Percentiles rank a stretch among this genome's conserved stretches.
Conservation (phyloP, 257 asterid genomes). For the Nicotiana otophora region DNA sequence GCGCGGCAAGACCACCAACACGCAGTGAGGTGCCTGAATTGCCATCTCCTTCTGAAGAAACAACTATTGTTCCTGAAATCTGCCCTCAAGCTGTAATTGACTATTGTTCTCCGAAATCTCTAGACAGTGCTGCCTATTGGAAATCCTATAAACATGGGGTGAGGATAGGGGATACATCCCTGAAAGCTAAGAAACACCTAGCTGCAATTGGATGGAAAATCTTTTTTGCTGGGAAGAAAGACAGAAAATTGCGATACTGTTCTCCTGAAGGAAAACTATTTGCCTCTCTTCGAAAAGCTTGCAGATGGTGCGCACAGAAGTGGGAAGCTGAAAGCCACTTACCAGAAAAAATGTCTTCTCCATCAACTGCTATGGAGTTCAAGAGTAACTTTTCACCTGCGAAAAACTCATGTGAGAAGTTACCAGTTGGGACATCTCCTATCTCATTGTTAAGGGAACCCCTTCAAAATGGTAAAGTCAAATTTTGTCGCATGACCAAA, state of each 20-base stretch:
- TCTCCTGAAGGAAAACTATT: slow-evolving; percentile 47
- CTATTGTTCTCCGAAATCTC: slow-evolving; percentile 16
- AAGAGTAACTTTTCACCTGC: slow-evolving; percentile 1
- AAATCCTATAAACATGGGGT: not conserved
- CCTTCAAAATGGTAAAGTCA: slow-evolving; percentile 23
- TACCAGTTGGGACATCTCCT: not conserved
- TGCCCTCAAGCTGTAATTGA: slow-evolving; percentile 58
- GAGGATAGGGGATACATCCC: not conserved
- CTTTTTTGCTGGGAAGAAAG: slow-evolving; percentile 2
- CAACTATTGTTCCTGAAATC: slow-evolving; percentile 30
- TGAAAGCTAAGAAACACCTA: slow-evolving; percentile 57
- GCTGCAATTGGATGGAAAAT: slow-evolving; percentile 61
- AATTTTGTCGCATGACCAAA: slow-evolving; percentile 17
- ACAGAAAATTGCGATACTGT: slow-evolving; percentile 23
- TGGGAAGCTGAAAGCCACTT: slow-evolving; percentile 17
- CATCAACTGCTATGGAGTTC: slow-evolving; percentile 18
- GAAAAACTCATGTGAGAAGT: slow-evolving; percentile 13
- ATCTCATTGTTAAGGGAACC: slow-evolving; percentile 17
- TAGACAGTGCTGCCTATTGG: not conserved
- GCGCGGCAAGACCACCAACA: slow-evolving; percentile 22
- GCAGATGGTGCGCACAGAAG: slow-evolving; percentile 32
- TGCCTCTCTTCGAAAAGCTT: slow-evolving; percentile 48
- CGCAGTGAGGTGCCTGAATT: slow-evolving; percentile 24
- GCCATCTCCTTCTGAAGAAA: not conserved
- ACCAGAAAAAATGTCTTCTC: slow-evolving; percentile 21